A percentile compares a stretch with the other conserved stretches of the same genome.
Evolutionary conservation across 1,284 basidiomycete genomes (phyloP).

Genomic region (Pulchroboletus neoregius): DNA sequence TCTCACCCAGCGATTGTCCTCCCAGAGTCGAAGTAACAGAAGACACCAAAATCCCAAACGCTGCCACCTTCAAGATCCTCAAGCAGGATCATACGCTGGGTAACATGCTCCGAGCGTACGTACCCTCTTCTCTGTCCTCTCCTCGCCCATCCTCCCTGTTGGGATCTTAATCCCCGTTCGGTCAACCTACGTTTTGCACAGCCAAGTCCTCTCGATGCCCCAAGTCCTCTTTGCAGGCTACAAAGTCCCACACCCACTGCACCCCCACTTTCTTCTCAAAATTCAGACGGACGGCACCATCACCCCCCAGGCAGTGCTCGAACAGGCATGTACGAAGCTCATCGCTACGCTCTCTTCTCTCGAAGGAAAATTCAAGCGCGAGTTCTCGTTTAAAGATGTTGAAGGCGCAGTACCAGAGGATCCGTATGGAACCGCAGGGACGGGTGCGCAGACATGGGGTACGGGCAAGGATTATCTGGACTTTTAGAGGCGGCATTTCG

Average conservation of each 20-base stretch:
- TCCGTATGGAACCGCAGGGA: slow-evolving; percentile 49
- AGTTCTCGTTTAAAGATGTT: slow-evolving; percentile 71
- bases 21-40: slow-evolving; percentile 84
- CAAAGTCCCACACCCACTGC: slow-evolving; percentile 95
- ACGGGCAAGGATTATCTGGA: slow-evolving; percentile 64
- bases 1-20: neutral
- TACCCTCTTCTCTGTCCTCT: slow-evolving; percentile 19
- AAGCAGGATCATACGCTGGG: slow-evolving; percentile 98
- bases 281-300: slow-evolving; percentile 90
- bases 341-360: slow-evolving; percentile 71
- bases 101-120: slow-evolving; percentile 93
- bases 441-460: slow-evolving; percentile 39
- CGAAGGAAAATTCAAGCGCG: slow-evolving; percentile 70
- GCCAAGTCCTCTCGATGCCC: slow-evolving; percentile 83
- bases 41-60: slow-evolving; percentile 97
- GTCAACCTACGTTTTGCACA: slow-evolving; percentile 35
- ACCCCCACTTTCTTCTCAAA: slow-evolving; percentile 91
- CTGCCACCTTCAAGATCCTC: slow-evolving; percentile 88
- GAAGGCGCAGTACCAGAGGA: slow-evolving; percentile 55
- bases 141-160: neutral
- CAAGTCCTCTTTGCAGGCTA: slow-evolving; percentile 94
- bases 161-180: slow-evolving; percentile 1
- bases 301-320: slow-evolving; percentile 81
- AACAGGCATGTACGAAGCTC: slow-evolving; percentile 80
- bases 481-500: slow-evolving; percentile 39